Percentiles rank a stretch among this genome's conserved stretches.
phyloP scores from a whole-genome alignment of 1,284 basidiomycete genomes.

The Rhizoctonia solani region DNA sequence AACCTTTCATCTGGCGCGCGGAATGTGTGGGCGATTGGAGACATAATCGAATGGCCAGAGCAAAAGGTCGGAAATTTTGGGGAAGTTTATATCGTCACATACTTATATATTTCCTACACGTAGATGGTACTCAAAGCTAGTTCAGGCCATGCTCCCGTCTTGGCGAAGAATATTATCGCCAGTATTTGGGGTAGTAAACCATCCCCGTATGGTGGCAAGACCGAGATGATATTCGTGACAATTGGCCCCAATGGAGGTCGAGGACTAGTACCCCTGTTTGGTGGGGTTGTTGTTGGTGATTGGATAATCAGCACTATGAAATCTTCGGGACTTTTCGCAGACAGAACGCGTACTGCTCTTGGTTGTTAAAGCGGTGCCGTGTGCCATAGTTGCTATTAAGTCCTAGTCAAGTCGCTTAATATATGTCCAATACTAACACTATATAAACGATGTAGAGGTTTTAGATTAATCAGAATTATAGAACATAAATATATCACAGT shows the following conservation, averaged over 20 bases:
- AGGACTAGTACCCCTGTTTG: neutral
- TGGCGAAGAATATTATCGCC: slow-evolving; percentile 29
- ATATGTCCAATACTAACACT: too few relatives aligned
- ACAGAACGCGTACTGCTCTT: too few relatives aligned
- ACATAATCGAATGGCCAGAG: slow-evolving; percentile 37
- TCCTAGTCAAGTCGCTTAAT: too few relatives aligned
- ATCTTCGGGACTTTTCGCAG: neutral
- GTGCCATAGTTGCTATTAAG: too few relatives aligned
- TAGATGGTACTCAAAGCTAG: slow-evolving; percentile 15
- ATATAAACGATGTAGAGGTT: too few relatives aligned
- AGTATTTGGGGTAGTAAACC: slow-evolving; percentile 9
- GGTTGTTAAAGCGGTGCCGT: too few relatives aligned
- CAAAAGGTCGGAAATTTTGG: slow-evolving; percentile 16
- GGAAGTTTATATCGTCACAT: neutral
- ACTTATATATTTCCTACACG: neutral
- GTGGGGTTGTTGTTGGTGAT: neutral
- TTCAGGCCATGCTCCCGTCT: slow-evolving; percentile 18
- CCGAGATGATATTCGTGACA: slow-evolving; percentile 10
- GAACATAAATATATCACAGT: too few relatives aligned
- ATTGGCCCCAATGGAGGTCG: slow-evolving; percentile 9
- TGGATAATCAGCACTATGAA: neutral
- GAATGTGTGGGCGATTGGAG: slow-evolving; percentile 36
- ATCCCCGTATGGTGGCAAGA: neutral
- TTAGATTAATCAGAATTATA: too few relatives aligned
- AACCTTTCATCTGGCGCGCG: slow-evolving; percentile 28